Evolutionary conservation across 2,329 filamentous ascomycete genomes (phyloP).

Genomic region (Botrytis pseudocinerea): DNA sequence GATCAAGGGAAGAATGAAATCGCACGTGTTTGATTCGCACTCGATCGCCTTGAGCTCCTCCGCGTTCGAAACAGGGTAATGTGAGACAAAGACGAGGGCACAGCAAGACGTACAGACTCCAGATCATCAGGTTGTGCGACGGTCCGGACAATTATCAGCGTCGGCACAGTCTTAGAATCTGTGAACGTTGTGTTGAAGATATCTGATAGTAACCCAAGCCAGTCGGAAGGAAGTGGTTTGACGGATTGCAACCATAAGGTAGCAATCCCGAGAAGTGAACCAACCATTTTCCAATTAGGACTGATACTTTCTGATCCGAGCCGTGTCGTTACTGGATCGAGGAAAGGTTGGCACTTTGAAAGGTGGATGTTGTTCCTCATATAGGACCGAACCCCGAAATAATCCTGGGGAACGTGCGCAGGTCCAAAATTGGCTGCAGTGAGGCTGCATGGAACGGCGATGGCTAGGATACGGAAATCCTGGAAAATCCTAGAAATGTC

Average conservation of each 20-base stretch:
- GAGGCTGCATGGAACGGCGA: constrained; percentile 23
- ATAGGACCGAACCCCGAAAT: neutral
- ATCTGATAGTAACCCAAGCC: neutral
- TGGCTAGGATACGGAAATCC: constrained; percentile 2
- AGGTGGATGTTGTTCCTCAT: neutral
- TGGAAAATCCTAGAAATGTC: constrained; percentile 15
- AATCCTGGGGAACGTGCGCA: constrained; percentile 20
- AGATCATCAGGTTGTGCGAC: constrained; percentile 12
- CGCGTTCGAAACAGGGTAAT: neutral
- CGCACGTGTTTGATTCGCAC: constrained; percentile 19
- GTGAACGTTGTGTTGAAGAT: constrained; percentile 17
- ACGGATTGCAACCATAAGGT: constrained; percentile 12
- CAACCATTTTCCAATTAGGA: constrained; percentile 7
- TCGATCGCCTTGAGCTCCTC: neutral
- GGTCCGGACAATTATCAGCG: constrained; percentile 18
- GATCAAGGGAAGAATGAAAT: neutral
- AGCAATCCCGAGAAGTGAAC: neutral
- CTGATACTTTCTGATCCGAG: neutral
- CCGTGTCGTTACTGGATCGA: constrained; percentile 9
- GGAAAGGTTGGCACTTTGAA: neutral
- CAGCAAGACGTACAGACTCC: constrained; percentile 1
- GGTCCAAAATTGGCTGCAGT: constrained; percentile 21
- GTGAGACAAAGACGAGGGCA: neutral
- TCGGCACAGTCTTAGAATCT: constrained; percentile 16
- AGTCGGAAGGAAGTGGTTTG: constrained; percentile 14